Conservation (phyloP, 345 rosid genomes). For the Xanthoceras sorbifolium region DNA sequence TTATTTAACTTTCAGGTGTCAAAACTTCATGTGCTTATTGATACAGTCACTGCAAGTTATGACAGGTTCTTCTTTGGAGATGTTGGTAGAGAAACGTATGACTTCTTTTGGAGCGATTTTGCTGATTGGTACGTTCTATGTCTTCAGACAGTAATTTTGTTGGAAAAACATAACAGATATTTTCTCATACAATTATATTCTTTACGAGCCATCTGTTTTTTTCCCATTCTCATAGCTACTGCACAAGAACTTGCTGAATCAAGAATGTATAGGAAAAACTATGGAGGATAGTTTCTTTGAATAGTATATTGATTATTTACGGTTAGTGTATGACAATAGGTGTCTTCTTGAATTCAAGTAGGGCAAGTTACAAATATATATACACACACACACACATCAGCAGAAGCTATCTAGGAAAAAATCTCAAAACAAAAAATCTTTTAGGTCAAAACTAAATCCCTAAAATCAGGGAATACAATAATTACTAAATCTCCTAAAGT, state of each 20-base stretch:
- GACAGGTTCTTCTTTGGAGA: slow-evolving; percentile 91
- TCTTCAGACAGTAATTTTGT: neutral
- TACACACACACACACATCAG: too few species aligned
- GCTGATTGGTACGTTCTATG: slow-evolving; percentile 78
- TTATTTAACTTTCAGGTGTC: slow-evolving; percentile 60
- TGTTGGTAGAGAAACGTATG: slow-evolving; percentile 90
- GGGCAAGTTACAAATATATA: too few species aligned
- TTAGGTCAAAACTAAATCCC: too few species aligned
- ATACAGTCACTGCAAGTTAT: slow-evolving; percentile 76
- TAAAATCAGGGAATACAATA: too few species aligned
- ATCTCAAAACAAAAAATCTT: too few species aligned
- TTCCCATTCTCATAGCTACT: neutral
- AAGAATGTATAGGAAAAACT: neutral
- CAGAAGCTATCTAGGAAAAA: too few species aligned
- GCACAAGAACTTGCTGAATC: neutral
- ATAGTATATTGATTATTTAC: neutral
- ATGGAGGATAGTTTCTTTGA: neutral
- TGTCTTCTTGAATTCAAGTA: too few species aligned
- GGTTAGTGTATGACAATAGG: neutral
- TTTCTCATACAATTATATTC: slow-evolving; percentile 3
- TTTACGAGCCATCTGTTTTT: neutral
- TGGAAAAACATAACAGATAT: neutral
- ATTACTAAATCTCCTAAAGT: too few species aligned
- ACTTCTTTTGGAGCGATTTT: slow-evolving; percentile 96
- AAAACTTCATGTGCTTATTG: slow-evolving; percentile 84